These are phyloP conservation scores for Warburgia ugandensis DNA, from an alignment of 164 flowering plant species.

Conservation along the genomic window DNA sequence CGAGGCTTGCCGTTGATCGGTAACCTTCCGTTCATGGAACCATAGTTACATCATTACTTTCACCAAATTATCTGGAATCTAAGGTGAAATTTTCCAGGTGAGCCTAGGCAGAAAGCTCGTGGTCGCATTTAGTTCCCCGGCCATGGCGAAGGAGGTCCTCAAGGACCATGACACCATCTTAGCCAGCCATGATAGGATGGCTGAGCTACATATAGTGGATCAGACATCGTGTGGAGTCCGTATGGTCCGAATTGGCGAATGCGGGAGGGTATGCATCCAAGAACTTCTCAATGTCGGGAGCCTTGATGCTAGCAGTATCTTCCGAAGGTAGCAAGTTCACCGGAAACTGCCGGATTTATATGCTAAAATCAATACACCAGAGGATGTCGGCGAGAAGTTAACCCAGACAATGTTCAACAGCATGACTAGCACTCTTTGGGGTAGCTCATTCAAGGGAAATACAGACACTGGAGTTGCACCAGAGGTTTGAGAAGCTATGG, in stretches of 20 bases:
- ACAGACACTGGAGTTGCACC: conserved; percentile 21
- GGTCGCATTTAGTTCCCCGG: conserved; percentile 32
- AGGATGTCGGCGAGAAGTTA: conserved; percentile 44
- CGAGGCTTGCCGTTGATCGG: too few relatives aligned
- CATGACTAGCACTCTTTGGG: too few relatives aligned
- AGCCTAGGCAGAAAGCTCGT: conserved; percentile 31
- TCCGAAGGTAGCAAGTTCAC: conserved; percentile 28
- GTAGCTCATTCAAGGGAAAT: conserved; percentile 28
- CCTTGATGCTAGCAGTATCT: conserved; percentile 26
- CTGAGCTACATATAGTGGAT: conserved; percentile 27
- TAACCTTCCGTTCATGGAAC: conserved; percentile 35
- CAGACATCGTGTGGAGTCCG: conserved; percentile 29
- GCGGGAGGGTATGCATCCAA: conserved; percentile 31
- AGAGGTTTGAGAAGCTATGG: conserved; percentile 27
- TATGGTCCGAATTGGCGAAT: conserved; percentile 37
- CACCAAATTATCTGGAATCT: conserved; percentile 16
- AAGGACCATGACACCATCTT: conserved; percentile 36
- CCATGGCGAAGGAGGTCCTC: conserved; percentile 26
- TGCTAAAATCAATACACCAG: conserved; percentile 16
- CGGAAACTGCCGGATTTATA: conserved; percentile 15
- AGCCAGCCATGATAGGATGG: conserved; percentile 37
- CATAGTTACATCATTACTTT: conserved; percentile 34
- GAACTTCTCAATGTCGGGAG: conserved; percentile 25
- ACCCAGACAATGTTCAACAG: too few relatives aligned
- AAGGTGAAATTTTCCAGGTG: conserved; percentile 37